Evolutionary conservation across 331 rosid genomes (phyloP).

Genomic region (Phaseolus coccineus): DNA sequence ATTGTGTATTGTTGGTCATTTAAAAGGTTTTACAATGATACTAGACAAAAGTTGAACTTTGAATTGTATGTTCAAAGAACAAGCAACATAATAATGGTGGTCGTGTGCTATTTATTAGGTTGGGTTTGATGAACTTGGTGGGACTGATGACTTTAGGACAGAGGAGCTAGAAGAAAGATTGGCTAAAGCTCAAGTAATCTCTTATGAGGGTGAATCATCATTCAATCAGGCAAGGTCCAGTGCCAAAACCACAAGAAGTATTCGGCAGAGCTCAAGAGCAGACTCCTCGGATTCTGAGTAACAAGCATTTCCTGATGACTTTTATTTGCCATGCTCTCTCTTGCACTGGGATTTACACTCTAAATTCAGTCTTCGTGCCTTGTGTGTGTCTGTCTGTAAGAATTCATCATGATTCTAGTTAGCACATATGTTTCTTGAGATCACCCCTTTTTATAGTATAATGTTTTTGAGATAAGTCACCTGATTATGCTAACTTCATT

Average conservation of each 20-base stretch:
- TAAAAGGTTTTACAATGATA: not conserved
- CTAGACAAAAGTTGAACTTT: not conserved
- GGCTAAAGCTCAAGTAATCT: constrained; percentile 90
- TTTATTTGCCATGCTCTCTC: constrained; percentile 3
- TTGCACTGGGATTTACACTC: constrained; percentile 13
- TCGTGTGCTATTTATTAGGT: constrained; percentile 60
- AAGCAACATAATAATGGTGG: constrained; percentile 21
- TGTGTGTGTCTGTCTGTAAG: constrained; percentile 25
- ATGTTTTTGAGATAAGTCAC: not conserved
- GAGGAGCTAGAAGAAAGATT: constrained; percentile 95
- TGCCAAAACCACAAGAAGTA: constrained; percentile 62
- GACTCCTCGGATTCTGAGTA: constrained; percentile 89
- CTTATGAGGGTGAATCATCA: constrained; percentile 86
- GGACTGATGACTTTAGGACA: constrained; percentile 92
- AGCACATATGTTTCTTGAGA: constrained; percentile 20
- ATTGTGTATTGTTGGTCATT: not conserved
- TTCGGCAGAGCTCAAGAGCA: constrained; percentile 63
- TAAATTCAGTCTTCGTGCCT: not conserved
- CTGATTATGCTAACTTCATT: constrained; percentile 27
- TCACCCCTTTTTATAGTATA: constrained; percentile 8
- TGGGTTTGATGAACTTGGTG: constrained; percentile 97
- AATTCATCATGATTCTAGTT: constrained; percentile 14
- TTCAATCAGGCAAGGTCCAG: constrained; percentile 57
- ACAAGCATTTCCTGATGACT: constrained; percentile 30
- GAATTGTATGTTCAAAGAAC: not conserved